A percentile compares a stretch with the other conserved stretches of the same genome.
These are phyloP conservation scores for Backusella luteola DNA, from an alignment of 192 early-diverging fungal species.

Conservation along the genomic window DNA sequence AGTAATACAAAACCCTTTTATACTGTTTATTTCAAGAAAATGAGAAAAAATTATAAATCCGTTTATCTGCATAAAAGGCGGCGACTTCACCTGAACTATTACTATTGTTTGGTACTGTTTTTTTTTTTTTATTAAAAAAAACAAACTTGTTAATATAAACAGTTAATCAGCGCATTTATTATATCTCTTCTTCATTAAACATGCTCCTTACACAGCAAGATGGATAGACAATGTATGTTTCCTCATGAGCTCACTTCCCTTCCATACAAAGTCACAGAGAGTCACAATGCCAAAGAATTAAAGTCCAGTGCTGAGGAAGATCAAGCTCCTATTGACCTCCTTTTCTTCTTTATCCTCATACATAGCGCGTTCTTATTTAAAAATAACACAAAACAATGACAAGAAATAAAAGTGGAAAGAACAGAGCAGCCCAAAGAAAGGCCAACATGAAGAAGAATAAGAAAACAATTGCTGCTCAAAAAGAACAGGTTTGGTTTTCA, in stretches of 20 bases:
- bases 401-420: neutral
- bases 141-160: too few relatives aligned
- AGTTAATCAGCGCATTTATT: too few relatives aligned
- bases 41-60: too few relatives aligned
- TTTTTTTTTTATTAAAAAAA: too few relatives aligned
- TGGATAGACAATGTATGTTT: neutral
- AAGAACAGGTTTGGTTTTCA: neutral
- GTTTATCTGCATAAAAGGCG: too few relatives aligned
- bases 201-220: neutral
- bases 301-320: neutral
- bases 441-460: neutral
- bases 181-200: too few relatives aligned
- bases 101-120: too few relatives aligned
- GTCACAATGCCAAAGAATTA: neutral
- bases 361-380: neutral
- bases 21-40: too few relatives aligned
- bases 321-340: neutral
- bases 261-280: too few relatives aligned
- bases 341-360: neutral
- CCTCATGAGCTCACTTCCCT: too few relatives aligned
- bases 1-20: too few relatives aligned
- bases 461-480: neutral
- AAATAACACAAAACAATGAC: neutral
- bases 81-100: too few relatives aligned
- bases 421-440: neutral